These are phyloP conservation scores for Sporobolomyces pararoseus DNA, from an alignment of 768 basidiomycete species.

Conservation along the genomic window DNA sequence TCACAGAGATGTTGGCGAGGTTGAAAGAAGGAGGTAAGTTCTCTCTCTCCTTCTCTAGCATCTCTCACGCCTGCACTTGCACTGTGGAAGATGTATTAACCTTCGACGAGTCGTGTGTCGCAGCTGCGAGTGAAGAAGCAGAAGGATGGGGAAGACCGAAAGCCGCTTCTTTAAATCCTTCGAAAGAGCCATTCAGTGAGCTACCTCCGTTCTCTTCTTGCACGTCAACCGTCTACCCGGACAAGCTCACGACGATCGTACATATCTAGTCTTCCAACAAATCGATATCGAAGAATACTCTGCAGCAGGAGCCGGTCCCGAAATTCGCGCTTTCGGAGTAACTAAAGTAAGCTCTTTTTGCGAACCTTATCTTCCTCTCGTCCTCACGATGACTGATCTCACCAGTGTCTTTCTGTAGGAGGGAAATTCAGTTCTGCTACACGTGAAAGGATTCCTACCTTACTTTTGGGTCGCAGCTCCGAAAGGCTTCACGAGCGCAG, in stretches of 20 bases:
- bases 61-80: not conserved
- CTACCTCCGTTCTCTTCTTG: not conserved
- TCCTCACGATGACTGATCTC: not conserved
- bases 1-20: constrained; percentile 37
- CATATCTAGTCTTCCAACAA: constrained; percentile 67
- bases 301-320: constrained; percentile 55
- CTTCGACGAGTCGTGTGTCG: too few species aligned
- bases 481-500: constrained; percentile 68
- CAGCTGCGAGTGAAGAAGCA: constrained; percentile 29
- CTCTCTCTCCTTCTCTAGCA: not conserved
- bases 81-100: not conserved
- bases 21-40: constrained; percentile 31
- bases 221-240: not conserved
- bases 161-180: constrained; percentile 26
- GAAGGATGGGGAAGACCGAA: constrained; percentile 31
- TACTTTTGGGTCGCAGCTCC: constrained; percentile 92
- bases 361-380: not conserved
- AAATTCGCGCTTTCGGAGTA: constrained; percentile 77
- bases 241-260: too few species aligned
- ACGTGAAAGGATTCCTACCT: constrained; percentile 75
- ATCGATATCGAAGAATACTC: constrained; percentile 78
- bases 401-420: constrained; percentile 55
- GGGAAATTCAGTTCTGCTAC: constrained; percentile 83
- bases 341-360: constrained; percentile 60
- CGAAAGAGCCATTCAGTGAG: constrained; percentile 34